Evolutionary conservation across 441 rosid genomes (phyloP), one percentile per base, ranked within the genome.

Genomic region (Capsella rubella): DNA sequence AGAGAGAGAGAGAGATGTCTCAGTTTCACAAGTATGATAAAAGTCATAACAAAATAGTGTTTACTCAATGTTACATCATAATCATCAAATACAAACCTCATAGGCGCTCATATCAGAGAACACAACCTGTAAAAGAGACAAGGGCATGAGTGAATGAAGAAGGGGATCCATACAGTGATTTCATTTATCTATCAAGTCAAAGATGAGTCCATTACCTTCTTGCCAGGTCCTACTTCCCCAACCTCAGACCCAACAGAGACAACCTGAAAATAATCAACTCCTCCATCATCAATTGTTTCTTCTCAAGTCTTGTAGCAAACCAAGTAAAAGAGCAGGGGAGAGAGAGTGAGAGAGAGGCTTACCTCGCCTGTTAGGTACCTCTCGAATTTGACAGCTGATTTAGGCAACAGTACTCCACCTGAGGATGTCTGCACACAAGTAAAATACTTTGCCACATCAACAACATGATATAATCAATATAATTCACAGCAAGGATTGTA

Each of bases 361-460:
- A 92, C 97, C 92, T 90, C 92, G 4, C 96, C 95, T 83, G 82
- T 80, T 14, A 90, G 84, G 71, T 85, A 90, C 11, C 92, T 82
- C 79, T 92, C 95, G 56, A 87, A 92, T 60, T 87, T 92, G 49
- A 92, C 96, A 18, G 96, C 96, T 45, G 93, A 79, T 75, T 89
- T 87, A 9, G 98, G 91, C 74, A 89, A 78, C 82, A 90, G 25
- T 60, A 92, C 90, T 61, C 96, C 98, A 27, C 96, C 96, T 10
- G 85, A 79, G 11, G 96, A 92, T 89, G 84, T 89, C 95, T 92
- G 75, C 34, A 50, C 40, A 50, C 40, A 50, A 50, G 32, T 27
- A 45, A 51, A 40, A 54, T 13, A 13, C 47, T 32, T 18, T 11
- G 28, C 3, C 34, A 15, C 15, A 28, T 54, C 40, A 67, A 53